Evolutionary conservation across 768 basidiomycete species (phyloP), one percentile per base, ranked within the genome.

Genomic region (Pleurotus ostreatus): DNA sequence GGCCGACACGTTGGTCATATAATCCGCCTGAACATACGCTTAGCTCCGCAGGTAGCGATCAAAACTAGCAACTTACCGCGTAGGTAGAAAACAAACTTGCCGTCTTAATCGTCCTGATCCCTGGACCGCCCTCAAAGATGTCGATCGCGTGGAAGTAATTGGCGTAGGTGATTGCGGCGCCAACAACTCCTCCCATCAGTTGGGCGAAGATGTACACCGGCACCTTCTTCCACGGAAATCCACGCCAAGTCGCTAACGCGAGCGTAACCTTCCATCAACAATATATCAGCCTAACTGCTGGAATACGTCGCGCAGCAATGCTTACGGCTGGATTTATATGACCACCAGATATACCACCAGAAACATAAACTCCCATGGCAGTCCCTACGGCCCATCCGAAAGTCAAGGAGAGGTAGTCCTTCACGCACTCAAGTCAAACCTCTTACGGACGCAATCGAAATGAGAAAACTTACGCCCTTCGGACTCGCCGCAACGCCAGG

Each of bases 191-290:
- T 20, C 89, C 88, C 39, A 89, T 67, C 18, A 85, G 62, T 65
- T 91, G 88, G 0, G 85, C 80, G 48, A 82, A 63, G 46, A 88
- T 79, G 65, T 84, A 91, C 18, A 66, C 71, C 0, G 91, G 91
- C 0, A 91, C 91, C 66, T 92, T 92, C 61, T 76, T 78, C 86
- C 88, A 88, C 0, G 91, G 88, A 69, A 93, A 92, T 46, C 77
- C 78, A 59, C 90, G 82, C 67, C 84, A 83, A 2, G 81, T 73
- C 3, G 87, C 88, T 45, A 91, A 63, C 12, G 83, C 77, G 49
- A 93, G 68, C 15, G 91, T 93, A 22, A 92, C 77, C 85, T 86
- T 45, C 16, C 15, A 39, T n/a, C 43, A 4, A 53, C 22, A 46
- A 20, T 26, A 13, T 55, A n/a, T 57, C 4, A 56, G 56, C 26